Evolutionary conservation across 164 flowering plant genomes (phyloP), one percentile per base, ranked within the genome.

Genomic region (Aristolochia fimbriata): DNA sequence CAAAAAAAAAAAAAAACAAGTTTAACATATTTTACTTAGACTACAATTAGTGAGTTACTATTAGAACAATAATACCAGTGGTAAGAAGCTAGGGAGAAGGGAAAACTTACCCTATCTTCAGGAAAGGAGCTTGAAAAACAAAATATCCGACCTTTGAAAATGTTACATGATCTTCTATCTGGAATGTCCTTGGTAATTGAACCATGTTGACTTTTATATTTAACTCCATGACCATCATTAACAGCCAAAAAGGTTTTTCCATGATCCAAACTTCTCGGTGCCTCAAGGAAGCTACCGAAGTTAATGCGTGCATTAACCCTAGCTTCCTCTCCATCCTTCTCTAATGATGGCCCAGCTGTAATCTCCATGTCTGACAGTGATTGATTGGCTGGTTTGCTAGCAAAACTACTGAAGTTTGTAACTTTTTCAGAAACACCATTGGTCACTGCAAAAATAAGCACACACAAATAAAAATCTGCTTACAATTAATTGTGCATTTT

Each of bases 81-180:
- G 12, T 1, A 37, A 37, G 43, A 3, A 37, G 12, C 43, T 27
- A 37, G 17, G 30, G 23, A 66, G 33, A 51, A 51, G 46, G 16
- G 47, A 7, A 37, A 57, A 60, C 86, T 74, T 70, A 90, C 99
- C 80, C 84, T 71, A 51, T 83, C 91, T 68, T 73, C 77, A 58
- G 97, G 96, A 75, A 90, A 93, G 41, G 77, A 76, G 68, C 60
- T 63, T 47, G 99, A 90, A 76, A 93, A 93, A 60, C 78, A 52
- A 71, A 93, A 93, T 10, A 59, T 57, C 63, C 57, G 78, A 54
- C 89, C 89, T 47, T 66, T 70, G 67, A 90, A 93, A 50, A 93
- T 75, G 61, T 61, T 61, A 47, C 77, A 67, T 62, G 64, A 59
- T 56, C 68, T 80, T 62, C 30, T 54, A 54, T 60, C 61, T 55